phyloP scores from a whole-genome alignment of 441 rosid genomes.

The Viola pubescens region DNA sequence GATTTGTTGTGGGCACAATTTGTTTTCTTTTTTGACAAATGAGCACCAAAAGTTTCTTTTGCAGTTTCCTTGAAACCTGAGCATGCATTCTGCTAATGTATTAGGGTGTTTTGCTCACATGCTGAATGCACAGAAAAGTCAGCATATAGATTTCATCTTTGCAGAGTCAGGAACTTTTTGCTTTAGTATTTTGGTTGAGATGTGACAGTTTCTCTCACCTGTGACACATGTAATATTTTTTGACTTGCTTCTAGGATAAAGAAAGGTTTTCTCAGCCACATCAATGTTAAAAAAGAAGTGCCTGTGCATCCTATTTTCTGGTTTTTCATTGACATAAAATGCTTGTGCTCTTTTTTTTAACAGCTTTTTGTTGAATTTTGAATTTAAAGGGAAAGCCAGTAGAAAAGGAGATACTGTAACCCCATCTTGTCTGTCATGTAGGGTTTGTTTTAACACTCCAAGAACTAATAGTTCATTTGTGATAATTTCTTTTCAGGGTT shows the following conservation, averaged over 20 bases:
- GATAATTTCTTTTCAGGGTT: slow-evolving; percentile 41
- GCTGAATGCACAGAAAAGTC: no score
- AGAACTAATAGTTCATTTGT: slow-evolving; percentile 1
- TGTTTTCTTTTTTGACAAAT: no score
- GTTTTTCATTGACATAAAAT: neutral
- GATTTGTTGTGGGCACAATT: neutral
- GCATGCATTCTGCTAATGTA: neutral
- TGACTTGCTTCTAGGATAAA: no score
- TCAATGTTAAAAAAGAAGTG: no score
- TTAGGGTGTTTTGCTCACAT: no score
- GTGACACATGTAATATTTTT: no score
- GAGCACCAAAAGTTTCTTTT: neutral
- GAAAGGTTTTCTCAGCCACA: no score
- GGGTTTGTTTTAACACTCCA: slow-evolving; percentile 4
- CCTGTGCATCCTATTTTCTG: no score
- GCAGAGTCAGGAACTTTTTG: no score
- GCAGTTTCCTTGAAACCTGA: slow-evolving; percentile 5
- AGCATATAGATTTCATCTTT: no score
- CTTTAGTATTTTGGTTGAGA: no score
- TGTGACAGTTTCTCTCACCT: no score
- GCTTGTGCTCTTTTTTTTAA: neutral
- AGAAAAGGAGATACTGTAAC: neutral
- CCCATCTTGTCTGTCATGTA: slow-evolving; percentile 3
- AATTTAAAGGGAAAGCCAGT: neutral
- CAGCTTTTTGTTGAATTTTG: neutral